These are phyloP conservation scores for Scutellaria minor DNA, from an alignment of 257 asterid genomes.

Conservation along the genomic window DNA sequence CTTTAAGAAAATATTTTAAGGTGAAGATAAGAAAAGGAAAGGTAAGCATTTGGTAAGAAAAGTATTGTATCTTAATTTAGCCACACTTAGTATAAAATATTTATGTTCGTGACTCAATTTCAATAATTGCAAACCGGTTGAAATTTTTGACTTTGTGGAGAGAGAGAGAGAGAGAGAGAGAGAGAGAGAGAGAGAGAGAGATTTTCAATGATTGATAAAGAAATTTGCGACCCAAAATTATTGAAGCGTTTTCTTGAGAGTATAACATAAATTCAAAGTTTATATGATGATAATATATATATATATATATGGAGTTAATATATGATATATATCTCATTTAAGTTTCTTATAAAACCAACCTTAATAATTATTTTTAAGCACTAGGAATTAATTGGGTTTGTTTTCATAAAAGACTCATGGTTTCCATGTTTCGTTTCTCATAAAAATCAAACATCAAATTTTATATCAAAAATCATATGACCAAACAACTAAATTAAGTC, in stretches of 20 bases:
- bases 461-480: too few relatives aligned
- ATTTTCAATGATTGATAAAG: constrained; percentile 3
- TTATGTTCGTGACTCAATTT: neutral
- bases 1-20: too few relatives aligned
- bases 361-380: too few relatives aligned
- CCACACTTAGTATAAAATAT: neutral
- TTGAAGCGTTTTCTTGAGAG: neutral
- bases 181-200: neutral
- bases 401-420: too few relatives aligned
- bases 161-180: neutral
- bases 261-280: neutral
- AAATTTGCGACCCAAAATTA: constrained; percentile 8
- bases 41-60: neutral
- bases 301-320: too few relatives aligned
- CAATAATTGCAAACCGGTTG: constrained; percentile 4
- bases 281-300: neutral
- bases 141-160: constrained; percentile 23
- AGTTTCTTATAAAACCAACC: too few relatives aligned
- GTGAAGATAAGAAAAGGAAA: too few relatives aligned
- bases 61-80: neutral
- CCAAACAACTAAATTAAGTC: too few relatives aligned
- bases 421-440: too few relatives aligned
- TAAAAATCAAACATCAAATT: too few relatives aligned
- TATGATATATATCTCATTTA: too few relatives aligned
- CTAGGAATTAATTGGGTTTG: too few relatives aligned